Evolutionary conservation across 306 rosid species (phyloP), one percentile per base, ranked within the genome.

Genomic region (Biancaea sappan): DNA sequence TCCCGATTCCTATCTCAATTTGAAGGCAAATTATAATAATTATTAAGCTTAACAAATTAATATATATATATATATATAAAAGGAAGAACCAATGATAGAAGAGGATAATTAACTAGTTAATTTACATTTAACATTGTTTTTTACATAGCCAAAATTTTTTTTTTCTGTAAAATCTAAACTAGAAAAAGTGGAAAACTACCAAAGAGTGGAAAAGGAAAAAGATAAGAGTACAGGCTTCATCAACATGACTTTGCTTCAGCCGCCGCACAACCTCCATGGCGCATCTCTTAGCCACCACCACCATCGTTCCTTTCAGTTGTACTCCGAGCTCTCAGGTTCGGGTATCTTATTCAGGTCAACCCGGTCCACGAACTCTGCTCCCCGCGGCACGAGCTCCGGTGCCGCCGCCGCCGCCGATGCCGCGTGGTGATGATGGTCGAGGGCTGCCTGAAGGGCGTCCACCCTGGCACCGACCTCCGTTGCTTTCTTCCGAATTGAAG

Each of bases 401-500:
- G 54, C 52, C 63, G 77, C 25, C 47, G 73, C 72, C 0, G 75
- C 58, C 66, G 81, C 32, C 48, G 74, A 74, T 0, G 77, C 69
- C 6, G 72, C 69, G 14, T 58, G 80, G 29, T 68, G 86, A 48
- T 82, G 86, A 44, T 73, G 91, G 54, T 74, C 84, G 19, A 75
- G 28, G 2, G 89, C 76, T 4, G 86, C 82, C 65, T 95, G 86
- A 4, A 87, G 85, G 15, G 99, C 99, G 53, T 92, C 99, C 9
- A 90, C 99, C 9, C 95, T 68, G 5, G 97, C 89, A 34, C 99
- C 99, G 38, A 92, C 99, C 79, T 92, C 99, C 3, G 93, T 85
- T 5, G 99, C 99, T 62, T 85, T 87, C 87, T 92, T 95, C 40
- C 99, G 73, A 7, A 95, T 95, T 0, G 86, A 72, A 29, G 97